phyloP scores from a whole-genome alignment of 495 filamentous ascomycete genomes.

The Lepraria neglecta region DNA sequence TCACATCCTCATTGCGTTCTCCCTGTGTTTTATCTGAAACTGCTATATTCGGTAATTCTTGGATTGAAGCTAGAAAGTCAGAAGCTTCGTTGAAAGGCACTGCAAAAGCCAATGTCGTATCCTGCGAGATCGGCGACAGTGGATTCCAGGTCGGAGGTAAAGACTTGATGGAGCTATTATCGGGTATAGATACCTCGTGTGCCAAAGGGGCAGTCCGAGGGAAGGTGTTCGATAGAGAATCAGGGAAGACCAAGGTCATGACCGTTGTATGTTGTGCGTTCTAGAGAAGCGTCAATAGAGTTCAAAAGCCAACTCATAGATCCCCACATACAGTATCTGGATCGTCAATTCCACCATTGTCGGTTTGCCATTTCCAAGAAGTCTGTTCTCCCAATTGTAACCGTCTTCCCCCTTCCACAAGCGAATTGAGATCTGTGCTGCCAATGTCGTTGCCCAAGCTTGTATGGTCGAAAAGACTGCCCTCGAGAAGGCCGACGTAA shows the following conservation, averaged over 20 bases:
- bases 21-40: slow-evolving; percentile 40
- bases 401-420: slow-evolving; percentile 71
- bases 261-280: slow-evolving; percentile 66
- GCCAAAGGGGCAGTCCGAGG: slow-evolving; percentile 56
- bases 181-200: slow-evolving; percentile 61
- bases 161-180: slow-evolving; percentile 63
- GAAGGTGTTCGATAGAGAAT: slow-evolving; percentile 57
- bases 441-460: slow-evolving; percentile 52
- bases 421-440: slow-evolving; percentile 64
- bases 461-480: slow-evolving; percentile 67
- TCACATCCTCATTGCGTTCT: slow-evolving; percentile 45
- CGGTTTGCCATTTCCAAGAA: slow-evolving; percentile 85
- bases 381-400: slow-evolving; percentile 73
- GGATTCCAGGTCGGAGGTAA: slow-evolving; percentile 79
- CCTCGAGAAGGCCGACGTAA: slow-evolving; percentile 84
- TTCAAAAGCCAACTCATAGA: not conserved
- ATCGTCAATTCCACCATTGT: slow-evolving; percentile 38
- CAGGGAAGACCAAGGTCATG: slow-evolving; percentile 84
- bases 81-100: slow-evolving; percentile 68
- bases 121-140: slow-evolving; percentile 72
- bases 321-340: slow-evolving; percentile 29
- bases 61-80: slow-evolving; percentile 66
- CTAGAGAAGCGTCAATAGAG: slow-evolving; percentile 27
- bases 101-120: slow-evolving; percentile 74
- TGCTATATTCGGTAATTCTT: slow-evolving; percentile 70